phyloP scores from a whole-genome alignment of 352 stramenopile species.

The Phytophthora pistaciae region DNA sequence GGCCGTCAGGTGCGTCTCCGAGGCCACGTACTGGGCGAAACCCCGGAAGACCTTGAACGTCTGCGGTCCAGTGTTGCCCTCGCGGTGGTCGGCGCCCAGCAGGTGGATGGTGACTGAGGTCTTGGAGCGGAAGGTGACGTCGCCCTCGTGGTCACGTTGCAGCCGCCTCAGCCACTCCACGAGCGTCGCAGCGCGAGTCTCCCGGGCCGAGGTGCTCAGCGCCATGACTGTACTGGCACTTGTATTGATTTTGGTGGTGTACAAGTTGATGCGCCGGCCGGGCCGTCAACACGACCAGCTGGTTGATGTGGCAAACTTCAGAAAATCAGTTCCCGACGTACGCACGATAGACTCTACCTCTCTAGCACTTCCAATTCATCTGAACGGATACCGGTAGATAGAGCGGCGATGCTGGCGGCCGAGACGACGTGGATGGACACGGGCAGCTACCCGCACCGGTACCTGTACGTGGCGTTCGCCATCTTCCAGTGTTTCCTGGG shows the following conservation, averaged over 20 bases:
- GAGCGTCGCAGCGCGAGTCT: constrained; percentile 48
- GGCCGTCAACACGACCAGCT: neutral
- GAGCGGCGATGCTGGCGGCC: constrained; percentile 25
- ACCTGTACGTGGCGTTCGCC: constrained; percentile 57
- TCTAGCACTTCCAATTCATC: constrained; percentile 18
- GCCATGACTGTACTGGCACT: neutral
- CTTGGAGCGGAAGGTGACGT: constrained; percentile 5
- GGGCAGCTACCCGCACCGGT: constrained; percentile 41
- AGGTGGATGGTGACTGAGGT: constrained; percentile 67
- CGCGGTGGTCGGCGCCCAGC: constrained; percentile 79
- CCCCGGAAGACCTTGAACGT: constrained; percentile 66
- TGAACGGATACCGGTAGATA: neutral
- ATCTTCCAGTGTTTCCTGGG: constrained; percentile 74
- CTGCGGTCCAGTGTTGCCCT: constrained; percentile 67
- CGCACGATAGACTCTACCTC: constrained; percentile 3
- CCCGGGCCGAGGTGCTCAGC: constrained; percentile 19
- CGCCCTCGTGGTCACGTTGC: constrained; percentile 17
- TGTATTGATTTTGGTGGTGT: neutral
- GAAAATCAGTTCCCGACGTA: constrained; percentile 25
- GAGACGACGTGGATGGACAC: constrained; percentile 43
- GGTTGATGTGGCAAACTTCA: constrained; percentile 6
- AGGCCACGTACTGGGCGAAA: constrained; percentile 55
- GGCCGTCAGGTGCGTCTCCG: constrained; percentile 37
- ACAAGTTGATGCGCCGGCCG: neutral
- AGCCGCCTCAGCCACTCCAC: constrained; percentile 40